These are phyloP conservation scores for Plasmodium berghei DNA, from an alignment of 169 alveolate species.

Conservation along the genomic window DNA sequence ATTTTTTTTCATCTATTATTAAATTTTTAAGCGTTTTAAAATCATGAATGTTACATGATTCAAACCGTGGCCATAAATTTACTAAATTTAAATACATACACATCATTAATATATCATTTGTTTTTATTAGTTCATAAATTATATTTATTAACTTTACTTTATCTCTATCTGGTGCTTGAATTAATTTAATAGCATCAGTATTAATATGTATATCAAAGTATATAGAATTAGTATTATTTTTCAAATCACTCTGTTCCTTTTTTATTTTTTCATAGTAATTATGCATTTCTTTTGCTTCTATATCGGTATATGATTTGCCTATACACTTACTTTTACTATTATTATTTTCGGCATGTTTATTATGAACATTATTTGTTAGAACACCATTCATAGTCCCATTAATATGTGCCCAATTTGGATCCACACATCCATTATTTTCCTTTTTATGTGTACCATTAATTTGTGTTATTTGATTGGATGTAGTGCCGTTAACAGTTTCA, in stretches of 20 bases:
- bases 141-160: slow-evolving; percentile 43
- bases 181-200: slow-evolving; percentile 31
- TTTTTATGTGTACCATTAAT: not conserved
- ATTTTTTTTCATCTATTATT: slow-evolving; percentile 34
- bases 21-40: slow-evolving; percentile 13
- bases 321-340: not conserved
- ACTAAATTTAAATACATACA: slow-evolving; percentile 35
- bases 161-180: slow-evolving; percentile 33
- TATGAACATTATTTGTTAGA: not conserved
- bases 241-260: not conserved
- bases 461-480: not conserved
- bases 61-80: slow-evolving; percentile 51
- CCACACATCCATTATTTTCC: not conserved
- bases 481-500: slow-evolving; percentile 2
- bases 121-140: slow-evolving; percentile 41
- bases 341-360: not conserved
- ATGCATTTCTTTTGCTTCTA: slow-evolving; percentile 30
- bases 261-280: slow-evolving; percentile 28
- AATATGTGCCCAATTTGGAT: not conserved
- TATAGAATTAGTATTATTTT: slow-evolving; percentile 2
- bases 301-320: not conserved
- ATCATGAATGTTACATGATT: slow-evolving; percentile 37
- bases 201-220: slow-evolving; percentile 62
- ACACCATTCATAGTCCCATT: not conserved
- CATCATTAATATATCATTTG: slow-evolving; percentile 49